A percentile compares a stretch with the other conserved stretches of the same genome.
Conservation (phyloP, 2,329 filamentous ascomycete species). For the Chrysoporthe deuterocubensis region DNA sequence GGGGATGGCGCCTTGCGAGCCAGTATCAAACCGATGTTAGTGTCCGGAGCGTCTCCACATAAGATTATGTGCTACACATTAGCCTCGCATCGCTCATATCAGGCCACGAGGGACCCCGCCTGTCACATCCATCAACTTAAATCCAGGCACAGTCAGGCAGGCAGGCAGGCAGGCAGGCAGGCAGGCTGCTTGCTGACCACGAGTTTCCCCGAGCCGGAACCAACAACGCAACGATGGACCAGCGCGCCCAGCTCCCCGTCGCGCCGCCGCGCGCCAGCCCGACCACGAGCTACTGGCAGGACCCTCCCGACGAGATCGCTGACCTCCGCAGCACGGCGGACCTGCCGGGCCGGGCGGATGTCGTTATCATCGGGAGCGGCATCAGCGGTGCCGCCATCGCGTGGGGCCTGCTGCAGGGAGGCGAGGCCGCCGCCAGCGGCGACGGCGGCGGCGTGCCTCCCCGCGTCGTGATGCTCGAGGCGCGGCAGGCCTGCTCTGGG, state of each 20-base stretch:
- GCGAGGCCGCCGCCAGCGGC: constrained; percentile 29
- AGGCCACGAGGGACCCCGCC: no score
- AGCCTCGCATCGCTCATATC: no score
- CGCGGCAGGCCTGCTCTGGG: constrained; percentile 67
- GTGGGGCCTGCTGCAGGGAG: constrained; percentile 50
- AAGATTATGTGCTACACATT: no score
- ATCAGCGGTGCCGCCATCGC: constrained; percentile 66
- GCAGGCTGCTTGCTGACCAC: no score
- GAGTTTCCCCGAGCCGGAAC: no score
- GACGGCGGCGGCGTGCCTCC: constrained; percentile 28
- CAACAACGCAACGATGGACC: constrained; percentile 38
- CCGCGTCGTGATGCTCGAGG: constrained; percentile 65
- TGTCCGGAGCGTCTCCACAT: no score
- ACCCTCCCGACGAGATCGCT: constrained; percentile 52
- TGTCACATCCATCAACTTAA: no score
- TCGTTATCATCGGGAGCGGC: constrained; percentile 67
- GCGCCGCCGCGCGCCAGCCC: constrained; percentile 55
- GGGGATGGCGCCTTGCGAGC: no score
- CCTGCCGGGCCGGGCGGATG: constrained; percentile 58
- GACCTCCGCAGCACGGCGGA: constrained; percentile 53
- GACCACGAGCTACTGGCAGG: constrained; percentile 66
- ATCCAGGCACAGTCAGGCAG: no score
- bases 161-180: no score
- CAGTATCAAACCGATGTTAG: no score
- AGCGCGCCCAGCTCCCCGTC: constrained; percentile 43